These are phyloP conservation scores for Starmerella sp. DNA, from an alignment of 805 yeast species.

Conservation along the genomic window DNA sequence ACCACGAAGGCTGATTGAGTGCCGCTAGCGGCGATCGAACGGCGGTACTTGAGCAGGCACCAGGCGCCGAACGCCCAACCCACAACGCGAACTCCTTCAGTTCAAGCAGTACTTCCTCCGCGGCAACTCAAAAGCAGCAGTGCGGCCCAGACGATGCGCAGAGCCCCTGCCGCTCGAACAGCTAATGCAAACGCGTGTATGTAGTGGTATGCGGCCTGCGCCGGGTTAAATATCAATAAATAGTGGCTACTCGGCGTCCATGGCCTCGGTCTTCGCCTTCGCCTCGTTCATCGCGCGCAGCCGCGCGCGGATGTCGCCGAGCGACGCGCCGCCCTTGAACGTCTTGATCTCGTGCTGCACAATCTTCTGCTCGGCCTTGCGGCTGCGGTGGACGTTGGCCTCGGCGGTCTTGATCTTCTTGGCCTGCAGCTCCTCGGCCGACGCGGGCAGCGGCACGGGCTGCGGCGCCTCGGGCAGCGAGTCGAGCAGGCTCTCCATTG, in stretches of 20 bases:
- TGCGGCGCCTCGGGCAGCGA: slow-evolving; percentile 15
- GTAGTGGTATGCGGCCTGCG: too few species aligned
- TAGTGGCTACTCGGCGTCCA: neutral
- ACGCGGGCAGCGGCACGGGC: slow-evolving; percentile 7
- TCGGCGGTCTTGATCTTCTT: slow-evolving; percentile 6
- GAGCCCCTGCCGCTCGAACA: too few species aligned
- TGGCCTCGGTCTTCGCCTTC: neutral
- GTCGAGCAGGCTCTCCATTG: slow-evolving; percentile 20
- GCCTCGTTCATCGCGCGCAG: slow-evolving; percentile 1
- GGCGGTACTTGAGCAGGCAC: too few species aligned
- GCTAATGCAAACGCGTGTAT: too few species aligned
- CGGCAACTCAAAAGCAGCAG: too few species aligned
- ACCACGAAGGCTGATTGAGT: too few species aligned
- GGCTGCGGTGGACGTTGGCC: slow-evolving; percentile 14
- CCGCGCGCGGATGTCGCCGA: slow-evolving; percentile 13
- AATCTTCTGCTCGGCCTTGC: slow-evolving; percentile 19
- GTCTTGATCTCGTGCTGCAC: slow-evolving; percentile 16
- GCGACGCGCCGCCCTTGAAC: slow-evolving; percentile 4
- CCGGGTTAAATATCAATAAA: neutral
- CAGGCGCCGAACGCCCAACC: too few species aligned
- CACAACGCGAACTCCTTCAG: too few species aligned
- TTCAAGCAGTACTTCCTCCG: too few species aligned
- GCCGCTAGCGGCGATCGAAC: too few species aligned
- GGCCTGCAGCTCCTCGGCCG: slow-evolving; percentile 12
- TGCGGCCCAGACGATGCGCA: too few species aligned